Evolutionary conservation across 1,284 basidiomycete species (phyloP).

Genomic region (Fomes fomentarius): DNA sequence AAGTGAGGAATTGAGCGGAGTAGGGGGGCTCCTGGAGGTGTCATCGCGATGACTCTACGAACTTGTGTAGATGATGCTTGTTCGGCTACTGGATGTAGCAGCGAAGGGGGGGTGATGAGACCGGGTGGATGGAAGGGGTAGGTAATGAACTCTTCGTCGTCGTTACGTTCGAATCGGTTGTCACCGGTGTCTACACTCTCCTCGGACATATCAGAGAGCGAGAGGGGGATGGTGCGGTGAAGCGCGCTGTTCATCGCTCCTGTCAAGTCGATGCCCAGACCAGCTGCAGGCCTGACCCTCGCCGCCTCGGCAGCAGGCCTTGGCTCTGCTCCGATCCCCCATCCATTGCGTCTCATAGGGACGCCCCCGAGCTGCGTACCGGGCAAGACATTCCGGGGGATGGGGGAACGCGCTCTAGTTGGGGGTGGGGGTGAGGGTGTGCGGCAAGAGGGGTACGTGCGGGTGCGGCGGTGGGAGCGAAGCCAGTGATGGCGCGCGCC

Average conservation of each 20-base stretch:
- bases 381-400: not conserved
- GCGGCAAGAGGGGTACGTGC: not conserved
- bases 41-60: not conserved
- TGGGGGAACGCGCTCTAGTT: not conserved
- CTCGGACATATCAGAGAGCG: conserved; percentile 9
- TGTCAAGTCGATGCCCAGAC: not conserved
- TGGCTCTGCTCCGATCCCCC: not conserved
- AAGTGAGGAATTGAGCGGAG: conserved; percentile 6
- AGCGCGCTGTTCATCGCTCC: not conserved
- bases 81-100: not conserved
- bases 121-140: conserved; percentile 20
- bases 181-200: not conserved
- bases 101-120: not conserved
- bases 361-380: not conserved
- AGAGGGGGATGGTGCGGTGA: not conserved
- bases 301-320: not conserved
- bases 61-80: not conserved
- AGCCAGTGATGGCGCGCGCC: not conserved
- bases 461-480: not conserved
- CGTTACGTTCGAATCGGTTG: too few species aligned
- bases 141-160: not conserved
- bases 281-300: not conserved
- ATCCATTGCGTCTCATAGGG: not conserved
- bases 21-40: conserved; percentile 1
- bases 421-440: not conserved